Evolutionary conservation across 352 stramenopile species (phyloP), one percentile per base, ranked within the genome.

Genomic region (Globisporangium spinosum): DNA sequence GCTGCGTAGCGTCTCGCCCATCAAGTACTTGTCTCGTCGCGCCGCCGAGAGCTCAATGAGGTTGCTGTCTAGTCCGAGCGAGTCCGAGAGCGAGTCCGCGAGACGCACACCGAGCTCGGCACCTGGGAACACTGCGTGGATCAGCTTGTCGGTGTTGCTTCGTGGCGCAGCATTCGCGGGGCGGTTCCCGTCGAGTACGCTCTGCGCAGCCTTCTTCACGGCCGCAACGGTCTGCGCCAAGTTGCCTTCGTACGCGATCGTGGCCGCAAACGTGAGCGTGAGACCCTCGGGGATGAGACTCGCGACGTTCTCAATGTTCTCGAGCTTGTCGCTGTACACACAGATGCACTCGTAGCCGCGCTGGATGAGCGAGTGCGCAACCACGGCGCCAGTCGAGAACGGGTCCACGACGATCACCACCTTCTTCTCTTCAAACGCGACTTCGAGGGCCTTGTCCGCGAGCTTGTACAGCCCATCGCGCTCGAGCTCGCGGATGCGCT

Each of bases 391-490:
- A 38, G 96, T 98, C 5, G 91, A 98, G 74, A 99, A 99, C 1
- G 97, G 95, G 72, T 98, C 94, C 27, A 99, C 94, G 22, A 99
- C 81, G 29, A 98, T 86, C 1, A 98, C 95, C 13, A 93, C 80
- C 49, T 90, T 87, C 34, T 83, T 87, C 13, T 72, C 71, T 8
- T 54, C 60, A 23, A 58, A 65, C 5, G 61, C 17, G 17, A 51
- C 32, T 6, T 65, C 66, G 0, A 54, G 29, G 4, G 17, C 20
- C 20, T 73, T 64, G 3, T 65, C 56, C 54, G 72, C 68, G 9
- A 89, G 34, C 10, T 74, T 76, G 74, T 92, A 95, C 47, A 95
- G 54, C 6, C 84, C 87, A 2, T 81, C 71, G 73, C 82, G 68
- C 68, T 97, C 89, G 34, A 98, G 66, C 58, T 95, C 82, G n/a